These are phyloP conservation scores for Diplodia seriata DNA, from an alignment of 2,329 filamentous ascomycete genomes.

Conservation along the genomic window DNA sequence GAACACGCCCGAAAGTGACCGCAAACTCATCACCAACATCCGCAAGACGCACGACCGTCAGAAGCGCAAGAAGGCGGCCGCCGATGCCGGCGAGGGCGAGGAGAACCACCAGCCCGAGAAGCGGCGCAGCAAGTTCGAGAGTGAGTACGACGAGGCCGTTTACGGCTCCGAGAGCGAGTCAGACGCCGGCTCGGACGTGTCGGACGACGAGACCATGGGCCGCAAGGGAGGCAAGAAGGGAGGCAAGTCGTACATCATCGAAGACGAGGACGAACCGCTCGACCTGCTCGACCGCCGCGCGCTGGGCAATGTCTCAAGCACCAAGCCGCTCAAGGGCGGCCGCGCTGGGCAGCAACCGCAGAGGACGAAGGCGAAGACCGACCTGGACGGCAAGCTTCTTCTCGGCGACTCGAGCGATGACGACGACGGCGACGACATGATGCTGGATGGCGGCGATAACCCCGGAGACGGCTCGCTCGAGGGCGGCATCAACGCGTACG, in stretches of 20 bases:
- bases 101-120: slow-evolving; percentile 43
- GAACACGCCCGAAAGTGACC: slow-evolving; percentile 82
- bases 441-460: slow-evolving; percentile 55
- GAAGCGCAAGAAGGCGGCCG: slow-evolving; percentile 84
- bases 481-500: slow-evolving; percentile 65
- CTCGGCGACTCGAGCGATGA: slow-evolving; percentile 63
- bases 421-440: slow-evolving; percentile 56
- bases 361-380: slow-evolving; percentile 68
- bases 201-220: slow-evolving; percentile 62
- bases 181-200: slow-evolving; percentile 64
- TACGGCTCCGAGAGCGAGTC: slow-evolving; percentile 70
- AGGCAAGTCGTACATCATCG: slow-evolving; percentile 82
- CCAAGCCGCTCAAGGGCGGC: slow-evolving; percentile 73
- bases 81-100: slow-evolving; percentile 51
- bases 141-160: slow-evolving; percentile 94
- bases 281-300: slow-evolving; percentile 90
- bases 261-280: slow-evolving; percentile 92
- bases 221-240: slow-evolving; percentile 59
- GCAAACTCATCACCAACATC: slow-evolving; percentile 91
- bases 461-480: slow-evolving; percentile 53
- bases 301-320: slow-evolving; percentile 90
- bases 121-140: slow-evolving; percentile 74
- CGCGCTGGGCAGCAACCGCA: slow-evolving; percentile 52
- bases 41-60: slow-evolving; percentile 91
- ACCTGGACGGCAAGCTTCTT: slow-evolving; percentile 82